Evolutionary conservation across 202 grass and related monocot genomes (phyloP), one percentile per base, ranked within the genome.

Genomic region (Cymbopogon flexuosus): DNA sequence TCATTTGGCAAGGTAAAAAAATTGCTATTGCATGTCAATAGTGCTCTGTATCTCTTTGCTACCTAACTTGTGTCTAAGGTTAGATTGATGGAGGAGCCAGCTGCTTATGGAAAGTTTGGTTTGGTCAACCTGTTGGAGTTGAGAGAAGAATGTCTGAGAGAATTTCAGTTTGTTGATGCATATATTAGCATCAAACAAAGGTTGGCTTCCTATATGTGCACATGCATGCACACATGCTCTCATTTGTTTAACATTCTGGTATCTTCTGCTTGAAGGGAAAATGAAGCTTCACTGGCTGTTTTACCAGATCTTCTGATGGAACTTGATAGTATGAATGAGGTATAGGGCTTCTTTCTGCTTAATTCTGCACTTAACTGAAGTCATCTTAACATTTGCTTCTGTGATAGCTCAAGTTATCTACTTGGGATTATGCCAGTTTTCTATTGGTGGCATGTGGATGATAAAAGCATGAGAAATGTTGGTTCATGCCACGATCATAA

Each of bases 101-200:
- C 95, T 66, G 95, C 95, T 64, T 98, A 98, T 88, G 95, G 95
- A 19, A 98, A 98, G 73, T 94, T 98, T 7, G 92, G 95, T 40
- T 77, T 98, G 84, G 95, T 84, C 47, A 83, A 98, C 80, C 88
- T 98, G 54, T 86, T 98, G 77, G 95, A 98, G 69, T 83, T 98
- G 57, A 93, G 95, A 84, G 95, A 98, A 91, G 95, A 98, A 89
- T 98, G 95, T 64, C 84, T 98, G 60, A 94, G 95, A 88, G 95
- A 98, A 87, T 98, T 95, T 71, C 95, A 98, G 37, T 98, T 98
- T 83, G 83, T 65, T 22, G 95, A 98, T 91, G 95, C 95, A 72
- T 98, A 98, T 83, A 81, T 94, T 61, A 93, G 92, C 84, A 98
- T 98, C 78, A 98, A 98, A 83, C 92, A 98, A 80, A 97, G 93